phyloP scores from a whole-genome alignment of 2,329 filamentous ascomycete species.

The Epichloe coenophiala region DNA sequence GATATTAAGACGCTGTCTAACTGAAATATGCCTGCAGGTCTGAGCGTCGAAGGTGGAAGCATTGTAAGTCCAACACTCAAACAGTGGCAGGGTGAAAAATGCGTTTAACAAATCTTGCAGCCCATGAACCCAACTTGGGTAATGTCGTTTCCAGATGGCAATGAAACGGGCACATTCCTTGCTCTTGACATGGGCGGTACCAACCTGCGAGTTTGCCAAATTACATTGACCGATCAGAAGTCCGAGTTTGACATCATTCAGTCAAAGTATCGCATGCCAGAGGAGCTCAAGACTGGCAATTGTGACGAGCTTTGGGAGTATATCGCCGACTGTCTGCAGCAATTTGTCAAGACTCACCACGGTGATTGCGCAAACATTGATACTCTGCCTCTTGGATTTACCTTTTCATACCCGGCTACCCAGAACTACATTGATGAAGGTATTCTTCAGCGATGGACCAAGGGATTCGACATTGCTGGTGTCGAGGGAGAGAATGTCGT shows the following conservation, averaged over 20 bases:
- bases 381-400: slow-evolving; percentile 75
- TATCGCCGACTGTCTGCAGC: slow-evolving; percentile 80
- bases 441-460: slow-evolving; percentile 89
- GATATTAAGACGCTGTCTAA: not conserved
- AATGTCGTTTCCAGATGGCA: slow-evolving; percentile 73
- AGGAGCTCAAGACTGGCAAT: slow-evolving; percentile 76
- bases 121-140: slow-evolving; percentile 99
- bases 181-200: slow-evolving; percentile 94
- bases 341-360: slow-evolving; percentile 81
- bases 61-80: slow-evolving; percentile 51
- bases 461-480: slow-evolving; percentile 87
- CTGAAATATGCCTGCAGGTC: slow-evolving; percentile 35
- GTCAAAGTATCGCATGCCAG: slow-evolving; percentile 89
- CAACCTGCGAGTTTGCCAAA: slow-evolving; percentile 88
- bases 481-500: slow-evolving; percentile 88
- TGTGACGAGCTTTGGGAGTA: slow-evolving; percentile 88
- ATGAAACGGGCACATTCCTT: slow-evolving; percentile 77
- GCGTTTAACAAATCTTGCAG: slow-evolving; percentile 30
- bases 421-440: slow-evolving; percentile 91
- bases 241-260: slow-evolving; percentile 91
- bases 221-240: slow-evolving; percentile 73
- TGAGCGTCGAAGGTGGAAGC: slow-evolving; percentile 77
- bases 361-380: slow-evolving; percentile 47
- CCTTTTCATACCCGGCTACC: slow-evolving; percentile 88
- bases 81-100: not conserved